Conservation (phyloP, 106 monocot species). For the Dioscorea dumetorum region DNA sequence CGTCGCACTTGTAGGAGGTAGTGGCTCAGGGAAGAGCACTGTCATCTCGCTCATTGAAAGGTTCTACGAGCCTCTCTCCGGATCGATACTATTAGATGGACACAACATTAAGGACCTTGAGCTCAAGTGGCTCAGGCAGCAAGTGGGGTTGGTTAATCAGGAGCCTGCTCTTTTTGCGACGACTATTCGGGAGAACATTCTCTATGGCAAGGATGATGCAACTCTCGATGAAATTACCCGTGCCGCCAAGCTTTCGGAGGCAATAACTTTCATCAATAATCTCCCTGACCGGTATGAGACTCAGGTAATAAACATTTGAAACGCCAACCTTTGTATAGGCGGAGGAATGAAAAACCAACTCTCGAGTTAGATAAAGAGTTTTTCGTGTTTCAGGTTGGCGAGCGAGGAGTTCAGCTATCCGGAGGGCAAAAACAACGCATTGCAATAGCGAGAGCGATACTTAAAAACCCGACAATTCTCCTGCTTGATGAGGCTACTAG, state of each 20-base stretch:
- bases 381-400: conserved; percentile 40
- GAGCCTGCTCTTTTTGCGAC: conserved; percentile 83
- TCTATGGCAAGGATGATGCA: conserved; percentile 77
- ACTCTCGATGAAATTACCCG: conserved; percentile 46
- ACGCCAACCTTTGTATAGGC: too few species aligned
- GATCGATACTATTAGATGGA: conserved; percentile 49
- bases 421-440: conserved; percentile 79
- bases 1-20: conserved; percentile 89
- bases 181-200: conserved; percentile 70
- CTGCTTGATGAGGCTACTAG: conserved; percentile 96
- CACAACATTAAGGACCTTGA: conserved; percentile 52
- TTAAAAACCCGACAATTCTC: conserved; percentile 90
- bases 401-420: conserved; percentile 67
- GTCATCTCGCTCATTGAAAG: conserved; percentile 92
- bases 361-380: background rate
- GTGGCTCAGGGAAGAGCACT: conserved; percentile 96
- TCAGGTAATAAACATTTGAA: conserved; percentile 31
- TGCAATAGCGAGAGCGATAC: conserved; percentile 82
- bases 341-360: too few species aligned
- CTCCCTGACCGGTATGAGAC: conserved; percentile 65
- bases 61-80: conserved; percentile 86
- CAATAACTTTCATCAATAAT: conserved; percentile 61
- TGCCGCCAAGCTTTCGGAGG: conserved; percentile 68
- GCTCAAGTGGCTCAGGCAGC: conserved; percentile 60
- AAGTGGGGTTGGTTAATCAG: conserved; percentile 71